A percentile compares a stretch with the other conserved stretches of the same genome.
These are phyloP conservation scores for Eutrema salsugineum DNA, from an alignment of 441 rosid species.

Conservation along the genomic window DNA sequence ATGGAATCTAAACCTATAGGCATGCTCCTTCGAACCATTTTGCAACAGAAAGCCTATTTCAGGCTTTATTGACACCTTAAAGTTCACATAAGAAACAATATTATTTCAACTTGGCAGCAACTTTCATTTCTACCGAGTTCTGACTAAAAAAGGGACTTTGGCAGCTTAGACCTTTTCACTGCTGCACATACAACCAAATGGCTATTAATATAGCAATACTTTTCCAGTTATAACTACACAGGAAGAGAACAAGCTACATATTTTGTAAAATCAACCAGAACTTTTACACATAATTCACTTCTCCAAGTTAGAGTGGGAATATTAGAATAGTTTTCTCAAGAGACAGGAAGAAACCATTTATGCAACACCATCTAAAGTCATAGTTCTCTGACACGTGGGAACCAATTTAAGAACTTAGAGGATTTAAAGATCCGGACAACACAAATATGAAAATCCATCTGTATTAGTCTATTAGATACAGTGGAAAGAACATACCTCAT, in stretches of 20 bases:
- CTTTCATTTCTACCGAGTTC: background rate
- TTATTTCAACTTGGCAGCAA: background rate
- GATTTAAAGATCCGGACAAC: background rate
- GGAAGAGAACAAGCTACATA: background rate
- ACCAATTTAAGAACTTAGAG: background rate
- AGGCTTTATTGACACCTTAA: background rate
- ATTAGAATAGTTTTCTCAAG: background rate
- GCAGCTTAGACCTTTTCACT: background rate
- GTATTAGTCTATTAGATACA: background rate
- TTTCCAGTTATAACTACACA: background rate
- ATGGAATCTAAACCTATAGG: background rate
- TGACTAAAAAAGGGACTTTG: background rate
- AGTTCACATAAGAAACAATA: background rate
- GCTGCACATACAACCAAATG: conserved; percentile 1
- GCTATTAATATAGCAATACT: background rate
- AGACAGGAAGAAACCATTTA: background rate
- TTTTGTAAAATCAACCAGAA: background rate
- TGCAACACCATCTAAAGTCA: background rate
- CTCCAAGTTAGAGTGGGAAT: background rate
- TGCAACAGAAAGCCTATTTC: conserved; percentile 2
- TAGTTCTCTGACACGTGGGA: background rate
- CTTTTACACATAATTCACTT: background rate
- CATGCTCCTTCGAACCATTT: conserved; percentile 2
- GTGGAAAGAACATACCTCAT: conserved; percentile 69
- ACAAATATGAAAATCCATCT: conserved; percentile 1